Conservation (phyloP, 2,329 filamentous ascomycete genomes). For the Scedosporium minutisporum region DNA sequence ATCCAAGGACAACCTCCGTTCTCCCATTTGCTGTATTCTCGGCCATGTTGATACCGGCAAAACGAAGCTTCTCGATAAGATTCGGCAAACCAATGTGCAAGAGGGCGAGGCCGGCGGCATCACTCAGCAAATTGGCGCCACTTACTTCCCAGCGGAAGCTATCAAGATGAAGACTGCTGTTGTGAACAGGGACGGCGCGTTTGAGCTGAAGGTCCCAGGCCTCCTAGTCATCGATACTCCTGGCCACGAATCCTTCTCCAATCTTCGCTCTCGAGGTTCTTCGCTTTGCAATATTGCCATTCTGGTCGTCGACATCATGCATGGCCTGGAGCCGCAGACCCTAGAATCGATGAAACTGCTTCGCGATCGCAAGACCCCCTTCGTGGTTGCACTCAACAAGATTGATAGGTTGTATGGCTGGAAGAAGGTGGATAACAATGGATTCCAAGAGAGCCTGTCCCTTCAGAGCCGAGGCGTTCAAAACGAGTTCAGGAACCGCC, state of each 20-base stretch:
- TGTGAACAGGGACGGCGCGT: constrained; percentile 79
- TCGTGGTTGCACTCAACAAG: constrained; percentile 98
- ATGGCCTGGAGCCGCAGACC: constrained; percentile 94
- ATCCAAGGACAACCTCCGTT: constrained; percentile 89
- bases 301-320: constrained; percentile 98
- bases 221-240: constrained; percentile 95
- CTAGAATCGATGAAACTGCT: constrained; percentile 94
- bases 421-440: constrained; percentile 98
- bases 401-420: constrained; percentile 98
- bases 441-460: constrained; percentile 84
- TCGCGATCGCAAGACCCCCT: constrained; percentile 87
- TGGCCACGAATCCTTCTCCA: constrained; percentile 99
- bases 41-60: constrained; percentile 99
- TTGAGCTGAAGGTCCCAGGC: constrained; percentile 97
- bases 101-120: constrained; percentile 99
- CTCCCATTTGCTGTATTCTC: constrained; percentile 98
- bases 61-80: constrained; percentile 98
- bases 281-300: constrained; percentile 99
- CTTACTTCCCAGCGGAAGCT: constrained; percentile 94
- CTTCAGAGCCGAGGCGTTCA: constrained; percentile 89
- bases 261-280: constrained; percentile 90
- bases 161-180: constrained; percentile 87
- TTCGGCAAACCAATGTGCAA: constrained; percentile 96
- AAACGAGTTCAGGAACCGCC: constrained; percentile 84
- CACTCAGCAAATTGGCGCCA: constrained; percentile 98